Base-by-base conservation (phyloP, 495 filamentous ascomycete genomes). In the Penicillium arizonense region DNA sequence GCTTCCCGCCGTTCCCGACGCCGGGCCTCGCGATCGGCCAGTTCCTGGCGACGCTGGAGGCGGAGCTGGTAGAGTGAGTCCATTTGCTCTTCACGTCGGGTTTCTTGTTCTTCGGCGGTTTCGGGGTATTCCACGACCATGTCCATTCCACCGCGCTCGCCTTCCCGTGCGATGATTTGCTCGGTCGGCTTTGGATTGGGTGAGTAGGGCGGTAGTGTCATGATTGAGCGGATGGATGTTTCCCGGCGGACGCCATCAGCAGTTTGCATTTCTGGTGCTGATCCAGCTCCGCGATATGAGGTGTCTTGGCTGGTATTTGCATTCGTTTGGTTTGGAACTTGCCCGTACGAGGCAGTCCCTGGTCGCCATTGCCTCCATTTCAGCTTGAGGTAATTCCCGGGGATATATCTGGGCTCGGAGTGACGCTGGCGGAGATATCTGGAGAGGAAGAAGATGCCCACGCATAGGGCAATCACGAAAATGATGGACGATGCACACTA, bases 111-210 rank as follows among this genome's bases (percentile, higher is more conserved):
- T 20, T 87, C 82, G 3, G 65, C 68, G 0, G 83, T 85, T 56
- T 92, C 88, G 1, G 88, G 87, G 50, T 82, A 87, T 67, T 98
- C 94, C 26, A 97, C 74, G 3, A 98, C 92, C 32, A 89, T 81
- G 59, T 98, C 94, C 57, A 98, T 92, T 3, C 94, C 94, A 38
- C 75, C 92, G 23, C 94, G 82, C 64, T 98, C 94, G 30, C 94
- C 94, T 68, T 95, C 94, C 0, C 94, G 82, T 12, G 84, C 94
- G 36, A 97, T 79, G n/a, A 96, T 82, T 56, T 86, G 87, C 64
- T 98, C 94, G 45, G 78, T 85, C 16, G 87, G 83, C 33, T 82
- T 78, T 4, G 89, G 83, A 35, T 83, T 82, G 0, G 76, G 71
- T 1, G 82, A 78, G 70, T 98, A 98, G 4, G 86, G 78, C 0